These are phyloP conservation scores for Xylaria sp. DNA, from an alignment of 2,329 filamentous ascomycete species.

Conservation along the genomic window DNA sequence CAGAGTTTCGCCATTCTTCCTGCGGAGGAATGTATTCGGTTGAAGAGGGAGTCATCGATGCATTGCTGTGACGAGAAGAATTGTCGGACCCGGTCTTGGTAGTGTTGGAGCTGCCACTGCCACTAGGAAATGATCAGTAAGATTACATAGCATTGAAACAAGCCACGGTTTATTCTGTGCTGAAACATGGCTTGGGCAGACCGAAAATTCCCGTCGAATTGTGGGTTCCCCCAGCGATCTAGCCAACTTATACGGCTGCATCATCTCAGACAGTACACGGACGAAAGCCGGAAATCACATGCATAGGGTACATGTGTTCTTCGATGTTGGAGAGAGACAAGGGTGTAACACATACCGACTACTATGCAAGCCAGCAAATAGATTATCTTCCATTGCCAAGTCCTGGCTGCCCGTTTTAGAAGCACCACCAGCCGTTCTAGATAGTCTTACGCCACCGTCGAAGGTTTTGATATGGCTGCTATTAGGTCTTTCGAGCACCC, in stretches of 20 bases:
- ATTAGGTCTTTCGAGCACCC: slow-evolving; percentile 66
- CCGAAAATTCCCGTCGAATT: background rate
- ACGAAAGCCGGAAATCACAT: background rate
- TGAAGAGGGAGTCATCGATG: slow-evolving; percentile 69
- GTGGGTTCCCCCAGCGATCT: background rate
- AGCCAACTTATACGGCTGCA: background rate
- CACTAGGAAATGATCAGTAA: slow-evolving; percentile 55
- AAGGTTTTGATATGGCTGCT: slow-evolving; percentile 59
- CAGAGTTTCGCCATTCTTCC: slow-evolving; percentile 54
- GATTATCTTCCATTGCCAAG: slow-evolving; percentile 60
- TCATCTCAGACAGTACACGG: background rate
- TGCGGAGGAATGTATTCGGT: slow-evolving; percentile 55
- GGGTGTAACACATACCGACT: slow-evolving; percentile 60
- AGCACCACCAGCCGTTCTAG: slow-evolving; percentile 51
- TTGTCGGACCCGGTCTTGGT: slow-evolving; percentile 70
- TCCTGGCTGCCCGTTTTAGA: slow-evolving; percentile 55
- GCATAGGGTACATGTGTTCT: background rate
- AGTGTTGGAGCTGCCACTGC: slow-evolving; percentile 69
- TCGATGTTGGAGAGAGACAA: slow-evolving; percentile 10
- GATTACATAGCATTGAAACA: slow-evolving; percentile 52
- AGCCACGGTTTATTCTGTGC: slow-evolving; percentile 29
- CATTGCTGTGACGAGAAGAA: slow-evolving; percentile 70
- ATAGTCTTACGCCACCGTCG: slow-evolving; percentile 60
- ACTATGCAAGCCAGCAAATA: slow-evolving; percentile 67
- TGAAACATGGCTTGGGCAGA: slow-evolving; percentile 38